A percentile compares a stretch with the other conserved stretches of the same genome.
These are phyloP conservation scores for Aspergillus tamarii DNA, from an alignment of 2,329 filamentous ascomycete species.

Conservation along the genomic window DNA sequence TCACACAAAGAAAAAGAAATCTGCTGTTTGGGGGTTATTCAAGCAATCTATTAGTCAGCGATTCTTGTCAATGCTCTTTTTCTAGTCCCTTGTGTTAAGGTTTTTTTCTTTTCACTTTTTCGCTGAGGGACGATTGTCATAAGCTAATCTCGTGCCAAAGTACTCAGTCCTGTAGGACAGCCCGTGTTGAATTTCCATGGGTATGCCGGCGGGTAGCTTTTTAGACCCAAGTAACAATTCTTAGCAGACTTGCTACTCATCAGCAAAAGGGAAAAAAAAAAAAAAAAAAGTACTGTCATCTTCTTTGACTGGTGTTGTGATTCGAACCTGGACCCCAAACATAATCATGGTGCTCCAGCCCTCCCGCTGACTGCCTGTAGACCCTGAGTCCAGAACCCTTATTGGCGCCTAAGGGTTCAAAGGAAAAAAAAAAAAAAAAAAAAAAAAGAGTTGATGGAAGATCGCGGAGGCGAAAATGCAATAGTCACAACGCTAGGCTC, in stretches of 20 bases:
- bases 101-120: background rate
- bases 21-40: background rate
- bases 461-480: background rate
- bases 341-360: background rate
- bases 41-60: slow-evolving; percentile 1
- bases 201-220: background rate
- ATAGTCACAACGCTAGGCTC: slow-evolving; percentile 1
- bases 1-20: background rate
- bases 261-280: background rate
- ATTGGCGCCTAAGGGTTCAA: background rate
- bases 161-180: background rate
- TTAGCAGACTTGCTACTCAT: background rate
- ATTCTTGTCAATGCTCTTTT: background rate
- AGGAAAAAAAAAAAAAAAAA: background rate
- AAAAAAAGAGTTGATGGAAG: background rate
- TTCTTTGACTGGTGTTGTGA: background rate
- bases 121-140: background rate
- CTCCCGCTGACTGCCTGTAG: background rate
- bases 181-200: background rate
- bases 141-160: background rate
- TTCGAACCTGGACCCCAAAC: background rate
- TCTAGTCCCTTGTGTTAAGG: background rate
- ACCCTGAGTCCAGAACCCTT: background rate
- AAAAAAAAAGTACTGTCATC: background rate
- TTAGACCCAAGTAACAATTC: background rate